phyloP scores from a whole-genome alignment of 2,329 filamentous ascomycete species.

The Cyphellophora attinorum region DNA sequence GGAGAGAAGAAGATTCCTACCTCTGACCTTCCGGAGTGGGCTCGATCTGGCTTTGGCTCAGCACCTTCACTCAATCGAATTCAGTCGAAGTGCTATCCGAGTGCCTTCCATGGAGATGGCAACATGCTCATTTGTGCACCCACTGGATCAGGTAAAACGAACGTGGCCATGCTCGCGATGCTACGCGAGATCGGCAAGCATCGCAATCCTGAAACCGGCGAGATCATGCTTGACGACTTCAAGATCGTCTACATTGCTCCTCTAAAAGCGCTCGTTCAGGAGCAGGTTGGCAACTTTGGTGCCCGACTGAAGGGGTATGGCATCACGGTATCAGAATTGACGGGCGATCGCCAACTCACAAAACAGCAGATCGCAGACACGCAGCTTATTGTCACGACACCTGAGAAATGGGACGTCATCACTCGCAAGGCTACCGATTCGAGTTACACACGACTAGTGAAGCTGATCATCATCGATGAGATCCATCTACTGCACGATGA shows the following conservation, averaged over 20 bases:
- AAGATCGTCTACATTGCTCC: slow-evolving; percentile 98
- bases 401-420: slow-evolving; percentile 98
- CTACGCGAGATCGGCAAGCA: slow-evolving; percentile 95
- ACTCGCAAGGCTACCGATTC: slow-evolving; percentile 95
- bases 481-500: slow-evolving; percentile 97
- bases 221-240: slow-evolving; percentile 91
- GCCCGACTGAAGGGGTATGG: slow-evolving; percentile 83
- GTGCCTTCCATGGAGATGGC: slow-evolving; percentile 85
- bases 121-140: slow-evolving; percentile 98
- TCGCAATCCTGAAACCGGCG: slow-evolving; percentile 76
- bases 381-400: slow-evolving; percentile 95
- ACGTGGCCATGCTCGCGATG: slow-evolving; percentile 95
- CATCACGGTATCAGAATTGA: slow-evolving; percentile 88
- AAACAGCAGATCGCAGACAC: slow-evolving; percentile 98
- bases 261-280: slow-evolving; percentile 88
- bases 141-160: slow-evolving; percentile 95
- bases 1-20: slow-evolving; percentile 75
- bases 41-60: slow-evolving; percentile 72
- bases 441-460: slow-evolving; percentile 94
- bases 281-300: slow-evolving; percentile 96
- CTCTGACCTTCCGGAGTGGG: slow-evolving; percentile 86
- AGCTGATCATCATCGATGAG: slow-evolving; percentile 92
- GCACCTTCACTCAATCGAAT: slow-evolving; percentile 88
- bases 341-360: slow-evolving; percentile 92
- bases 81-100: slow-evolving; percentile 84